Percentiles rank a stretch among this genome's conserved stretches.
Evolutionary conservation across 148 eudicot species (phyloP).

Genomic region (Polygonum maritimum): DNA sequence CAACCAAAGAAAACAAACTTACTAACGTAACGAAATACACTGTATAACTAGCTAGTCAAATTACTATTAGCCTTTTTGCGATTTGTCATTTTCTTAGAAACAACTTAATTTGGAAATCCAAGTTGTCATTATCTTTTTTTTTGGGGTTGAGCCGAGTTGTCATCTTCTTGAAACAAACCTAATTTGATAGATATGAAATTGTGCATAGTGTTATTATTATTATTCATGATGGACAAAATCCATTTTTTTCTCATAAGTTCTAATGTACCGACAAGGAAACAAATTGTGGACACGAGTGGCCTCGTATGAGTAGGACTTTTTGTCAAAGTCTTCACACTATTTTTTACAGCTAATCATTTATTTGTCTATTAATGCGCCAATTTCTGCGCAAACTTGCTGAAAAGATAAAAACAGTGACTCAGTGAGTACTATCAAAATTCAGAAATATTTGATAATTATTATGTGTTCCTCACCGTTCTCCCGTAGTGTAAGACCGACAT

Average conservation of each 20-base stretch:
- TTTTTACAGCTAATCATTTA: background rate
- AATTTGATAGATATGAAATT: background rate
- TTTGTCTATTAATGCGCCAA: background rate
- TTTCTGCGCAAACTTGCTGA: constrained; percentile 8
- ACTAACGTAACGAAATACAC: too few species aligned
- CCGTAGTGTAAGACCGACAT: too few species aligned
- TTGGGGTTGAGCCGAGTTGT: background rate
- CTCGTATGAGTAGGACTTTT: background rate
- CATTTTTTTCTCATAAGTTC: background rate
- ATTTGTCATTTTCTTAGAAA: too few species aligned
- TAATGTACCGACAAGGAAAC: background rate
- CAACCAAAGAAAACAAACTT: too few species aligned
- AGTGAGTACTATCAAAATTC: background rate
- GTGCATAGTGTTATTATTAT: background rate
- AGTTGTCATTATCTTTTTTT: background rate
- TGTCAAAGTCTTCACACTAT: background rate
- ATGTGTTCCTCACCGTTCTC: too few species aligned
- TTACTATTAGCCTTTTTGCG: too few species aligned
- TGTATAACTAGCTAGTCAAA: too few species aligned
- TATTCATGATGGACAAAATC: background rate
- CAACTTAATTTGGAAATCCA: background rate
- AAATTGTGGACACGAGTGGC: constrained; percentile 1
- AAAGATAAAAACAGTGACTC: background rate
- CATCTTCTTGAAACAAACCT: background rate
- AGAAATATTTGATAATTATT: background rate